These are phyloP conservation scores for Salix viminalis DNA, from an alignment of 345 rosid genomes.

Conservation along the genomic window DNA sequence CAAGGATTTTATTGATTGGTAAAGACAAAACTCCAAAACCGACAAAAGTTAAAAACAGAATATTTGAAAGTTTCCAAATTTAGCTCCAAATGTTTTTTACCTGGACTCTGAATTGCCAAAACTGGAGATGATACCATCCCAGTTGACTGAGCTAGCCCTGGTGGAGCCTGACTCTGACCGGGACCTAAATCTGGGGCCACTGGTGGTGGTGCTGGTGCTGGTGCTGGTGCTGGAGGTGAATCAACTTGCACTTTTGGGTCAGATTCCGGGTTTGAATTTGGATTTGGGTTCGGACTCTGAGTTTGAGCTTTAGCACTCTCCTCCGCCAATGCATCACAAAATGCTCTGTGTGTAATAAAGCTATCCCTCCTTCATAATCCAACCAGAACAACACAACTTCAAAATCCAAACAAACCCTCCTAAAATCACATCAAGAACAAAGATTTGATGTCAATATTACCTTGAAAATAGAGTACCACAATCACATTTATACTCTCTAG, in stretches of 20 bases:
- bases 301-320: slow-evolving; percentile 56
- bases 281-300: slow-evolving; percentile 11
- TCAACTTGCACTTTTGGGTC: slow-evolving; percentile 32
- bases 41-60: slow-evolving; percentile 26
- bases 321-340: slow-evolving; percentile 88
- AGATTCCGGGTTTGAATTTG: slow-evolving; percentile 24
- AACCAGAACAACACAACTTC: background rate
- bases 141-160: slow-evolving; percentile 31
- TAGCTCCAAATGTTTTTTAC: slow-evolving; percentile 23
- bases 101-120: slow-evolving; percentile 44
- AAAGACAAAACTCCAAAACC: slow-evolving; percentile 27
- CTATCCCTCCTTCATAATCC: slow-evolving; percentile 71
- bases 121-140: slow-evolving; percentile 41
- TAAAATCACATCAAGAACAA: slow-evolving; percentile 6
- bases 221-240: slow-evolving; percentile 28
- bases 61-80: slow-evolving; percentile 12
- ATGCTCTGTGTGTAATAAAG: slow-evolving; percentile 89
- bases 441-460: slow-evolving; percentile 23
- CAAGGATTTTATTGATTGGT: slow-evolving; percentile 20
- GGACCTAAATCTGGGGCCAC: slow-evolving; percentile 4
- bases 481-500: slow-evolving; percentile 88
- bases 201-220: background rate
- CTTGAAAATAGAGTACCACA: slow-evolving; percentile 89
- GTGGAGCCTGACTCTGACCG: slow-evolving; percentile 11
- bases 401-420: background rate